A percentile compares a stretch with the other conserved stretches of the same genome.
These are phyloP conservation scores for Grigorovia jiainica DNA, from an alignment of 805 yeast species.

Conservation along the genomic window DNA sequence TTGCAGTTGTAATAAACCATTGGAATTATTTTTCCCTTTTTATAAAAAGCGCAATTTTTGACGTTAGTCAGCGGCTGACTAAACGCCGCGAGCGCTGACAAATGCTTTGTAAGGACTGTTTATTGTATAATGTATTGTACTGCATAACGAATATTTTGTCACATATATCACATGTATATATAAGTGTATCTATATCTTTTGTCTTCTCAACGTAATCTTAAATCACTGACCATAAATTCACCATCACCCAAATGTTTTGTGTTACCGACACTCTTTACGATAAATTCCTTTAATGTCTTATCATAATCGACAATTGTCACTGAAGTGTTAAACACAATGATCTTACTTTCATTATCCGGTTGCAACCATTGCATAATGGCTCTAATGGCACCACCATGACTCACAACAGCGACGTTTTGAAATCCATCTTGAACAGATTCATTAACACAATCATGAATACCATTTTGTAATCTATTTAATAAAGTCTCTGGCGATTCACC, in stretches of 20 bases:
- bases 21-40: no score
- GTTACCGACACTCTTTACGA: slow-evolving; percentile 49
- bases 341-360: slow-evolving; percentile 35
- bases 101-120: no score
- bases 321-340: slow-evolving; percentile 68
- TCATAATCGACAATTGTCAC: slow-evolving; percentile 55
- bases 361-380: slow-evolving; percentile 45
- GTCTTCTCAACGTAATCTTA: slow-evolving; percentile 31
- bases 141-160: neutral
- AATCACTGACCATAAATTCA: slow-evolving; percentile 41
- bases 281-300: slow-evolving; percentile 32
- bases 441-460: slow-evolving; percentile 36
- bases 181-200: neutral
- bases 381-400: slow-evolving; percentile 79
- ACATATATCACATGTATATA: no score
- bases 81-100: no score
- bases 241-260: slow-evolving; percentile 57
- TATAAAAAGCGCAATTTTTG: no score
- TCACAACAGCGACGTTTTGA: slow-evolving; percentile 49
- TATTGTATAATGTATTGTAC: neutral
- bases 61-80: no score
- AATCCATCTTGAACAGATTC: slow-evolving; percentile 22
- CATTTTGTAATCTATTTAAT: slow-evolving; percentile 38
- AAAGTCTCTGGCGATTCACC: slow-evolving; percentile 53
- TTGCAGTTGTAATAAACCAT: no score